phyloP scores from a whole-genome alignment of 2,329 filamentous ascomycete species.

The Sordariomycetes sp. region DNA sequence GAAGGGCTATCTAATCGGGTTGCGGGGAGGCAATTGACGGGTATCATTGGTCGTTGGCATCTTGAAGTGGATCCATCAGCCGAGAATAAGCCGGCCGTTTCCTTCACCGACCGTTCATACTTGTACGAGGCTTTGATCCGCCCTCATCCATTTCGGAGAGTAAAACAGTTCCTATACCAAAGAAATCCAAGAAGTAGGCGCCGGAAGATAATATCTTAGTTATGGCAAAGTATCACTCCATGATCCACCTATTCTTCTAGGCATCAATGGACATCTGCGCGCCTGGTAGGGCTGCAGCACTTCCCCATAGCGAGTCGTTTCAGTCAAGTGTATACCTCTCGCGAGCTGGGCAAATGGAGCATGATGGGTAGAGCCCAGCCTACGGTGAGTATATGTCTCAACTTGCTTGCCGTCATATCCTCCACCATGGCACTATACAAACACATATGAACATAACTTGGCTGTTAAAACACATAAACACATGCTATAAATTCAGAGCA shows the following conservation, averaged over 20 bases:
- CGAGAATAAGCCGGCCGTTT: background rate
- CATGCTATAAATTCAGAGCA: background rate
- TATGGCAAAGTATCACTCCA: too few relatives aligned
- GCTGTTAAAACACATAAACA: background rate
- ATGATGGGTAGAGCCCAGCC: background rate
- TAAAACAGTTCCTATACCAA: too few relatives aligned
- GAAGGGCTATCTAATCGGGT: background rate
- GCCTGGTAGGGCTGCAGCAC: too few relatives aligned
- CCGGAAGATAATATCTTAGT: too few relatives aligned
- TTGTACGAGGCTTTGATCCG: too few relatives aligned
- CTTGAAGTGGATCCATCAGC: background rate
- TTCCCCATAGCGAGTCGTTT: too few relatives aligned
- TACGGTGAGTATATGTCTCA: background rate
- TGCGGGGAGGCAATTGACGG: constrained; percentile 2
- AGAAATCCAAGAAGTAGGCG: too few relatives aligned
- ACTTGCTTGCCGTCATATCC: constrained; percentile 1
- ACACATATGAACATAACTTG: background rate
- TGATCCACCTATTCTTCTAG: too few relatives aligned
- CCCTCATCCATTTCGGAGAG: too few relatives aligned
- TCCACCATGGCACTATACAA: background rate
- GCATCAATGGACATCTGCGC: too few relatives aligned
- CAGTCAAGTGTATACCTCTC: too few relatives aligned
- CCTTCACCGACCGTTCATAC: too few relatives aligned
- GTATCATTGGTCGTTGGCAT: background rate
- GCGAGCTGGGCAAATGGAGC: background rate